Evolutionary conservation across 2,329 filamentous ascomycete genomes (phyloP), one percentile per base, ranked within the genome.

Genomic region (Pseudogymnoascus sp.): DNA sequence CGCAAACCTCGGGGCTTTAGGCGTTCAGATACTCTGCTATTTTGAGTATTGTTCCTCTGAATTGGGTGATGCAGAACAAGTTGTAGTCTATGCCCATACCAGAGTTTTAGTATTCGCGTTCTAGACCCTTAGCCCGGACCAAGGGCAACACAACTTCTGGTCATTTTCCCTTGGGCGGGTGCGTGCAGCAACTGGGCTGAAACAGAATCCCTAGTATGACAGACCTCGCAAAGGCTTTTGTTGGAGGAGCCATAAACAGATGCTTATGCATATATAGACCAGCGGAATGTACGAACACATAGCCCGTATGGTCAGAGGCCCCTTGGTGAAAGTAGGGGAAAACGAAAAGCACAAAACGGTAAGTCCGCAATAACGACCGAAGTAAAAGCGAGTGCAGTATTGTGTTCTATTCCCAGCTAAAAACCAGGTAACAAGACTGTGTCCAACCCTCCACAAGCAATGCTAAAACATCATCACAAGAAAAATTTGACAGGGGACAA

Each of bases 11-110:
- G 49, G 49, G 16, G 34, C 49, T 56, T 25, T 56, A 18, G 16
- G 28, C 49, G 49, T 34, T 56, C 49, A 56, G 25, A 56, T 56
- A 18, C 25, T 56, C 49, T 9, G 28, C 49, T 56, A 56, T 56
- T 56, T 56, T 16, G 49, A 34, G 49, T 34, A 56, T 34, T 34
- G 49, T 34, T 18, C n/a, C 49, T 18, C 28, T 56, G 7, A 34
- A 34, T 34, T 34, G 49, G 25, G 49, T 34, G 49, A 56, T 56
- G 46, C 46, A 56, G 49, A 56, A 56, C n/a, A 56, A 56, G 49
- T 18, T 34, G 49, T 18, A 34, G 28, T 56, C 25, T 56, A 56
- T 18, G 25, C 49, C 49, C 25, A 56, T 56, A 56, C 49, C 49
- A 56, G 49, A 56, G 49, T 34, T 56, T 34, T 56, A 34, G 49